Base-by-base conservation (phyloP, 2,329 filamentous ascomycete genomes). In the Acrodontium crateriforme region DNA sequence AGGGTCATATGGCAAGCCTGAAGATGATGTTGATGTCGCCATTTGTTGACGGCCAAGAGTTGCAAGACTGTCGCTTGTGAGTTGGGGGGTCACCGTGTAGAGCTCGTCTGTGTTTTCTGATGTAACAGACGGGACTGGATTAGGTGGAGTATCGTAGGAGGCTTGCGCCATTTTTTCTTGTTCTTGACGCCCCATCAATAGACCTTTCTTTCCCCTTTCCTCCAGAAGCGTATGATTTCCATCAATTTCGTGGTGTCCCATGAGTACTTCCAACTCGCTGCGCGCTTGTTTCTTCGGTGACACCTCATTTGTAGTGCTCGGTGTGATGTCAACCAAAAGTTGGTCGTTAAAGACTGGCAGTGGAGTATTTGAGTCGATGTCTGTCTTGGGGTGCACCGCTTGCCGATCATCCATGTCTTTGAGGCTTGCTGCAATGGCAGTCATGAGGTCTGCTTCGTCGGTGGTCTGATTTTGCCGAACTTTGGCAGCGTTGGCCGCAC, bases 361-460 rank as follows among this genome's bases (percentile, higher is more conserved):
- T 9, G 39, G 37, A 3, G 42, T 41, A 5, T 32, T 18, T 11
- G 37, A 24, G 15, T 37, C 40, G 9, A 34, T 34, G 19, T 23
- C 7, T n/a, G 11, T 28, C 15, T n/a, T 12, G 16, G 38, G 35
- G 25, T 42, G 41, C 16, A 39, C 35, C 13, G 41, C 34, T 34
- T 47, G 45, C 21, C 40, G 38, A 11, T 34, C 31, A 27, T 44
- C 39, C 40, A 43, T 44, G 10, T 45, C 42, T 24, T 34, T 35
- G 13, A 54, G 32, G 35, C 51, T 54, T 13, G 50, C 49, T 20
- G 42, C 46, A 14, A 53, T 52, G 10, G 50, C 51, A 25, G 45
- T 47, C 12, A 36, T 38, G 8, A 53, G 34, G n/a, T 47, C 42
- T 12, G 29, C 38, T 12, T 50, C 46, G 1, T 41, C 29, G 13